Conservation (phyloP, 73 alveolate species). For the Tetrahymena thermophila region DNA sequence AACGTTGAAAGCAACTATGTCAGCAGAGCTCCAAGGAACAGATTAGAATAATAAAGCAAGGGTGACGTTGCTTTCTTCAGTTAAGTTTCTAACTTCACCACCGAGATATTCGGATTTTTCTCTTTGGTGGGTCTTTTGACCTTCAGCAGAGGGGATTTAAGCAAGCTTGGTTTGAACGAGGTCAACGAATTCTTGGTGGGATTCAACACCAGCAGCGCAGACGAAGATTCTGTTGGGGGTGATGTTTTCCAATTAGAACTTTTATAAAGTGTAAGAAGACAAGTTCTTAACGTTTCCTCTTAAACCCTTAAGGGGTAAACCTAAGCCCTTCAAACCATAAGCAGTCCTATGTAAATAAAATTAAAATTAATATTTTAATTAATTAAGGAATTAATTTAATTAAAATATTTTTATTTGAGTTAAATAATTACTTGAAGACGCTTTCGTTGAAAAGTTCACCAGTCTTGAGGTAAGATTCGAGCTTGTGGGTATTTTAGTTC, state of each 20-base stretch:
- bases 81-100: slow-evolving; percentile 44
- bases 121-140: slow-evolving; percentile 7
- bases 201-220: slow-evolving; percentile 32
- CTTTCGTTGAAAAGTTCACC: slow-evolving; percentile 42
- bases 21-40: slow-evolving; percentile 11
- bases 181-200: slow-evolving; percentile 35
- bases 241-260: slow-evolving; percentile 33
- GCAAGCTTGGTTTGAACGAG: slow-evolving; percentile 22
- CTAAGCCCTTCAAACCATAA: slow-evolving; percentile 33
- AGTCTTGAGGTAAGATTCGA: slow-evolving; percentile 16
- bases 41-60: slow-evolving; percentile 44
- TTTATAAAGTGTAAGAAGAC: slow-evolving; percentile 28
- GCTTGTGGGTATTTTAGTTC: slow-evolving; percentile 30
- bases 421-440: slow-evolving; percentile 4
- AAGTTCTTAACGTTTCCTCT: slow-evolving; percentile 28
- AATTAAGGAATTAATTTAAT: background rate
- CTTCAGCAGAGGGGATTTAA: slow-evolving; percentile 12
- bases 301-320: slow-evolving; percentile 40
- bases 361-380: background rate
- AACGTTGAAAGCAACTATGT: slow-evolving; percentile 23
- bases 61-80: slow-evolving; percentile 36
- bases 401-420: background rate
- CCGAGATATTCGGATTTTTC: slow-evolving; percentile 36
- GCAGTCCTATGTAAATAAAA: slow-evolving; percentile 11
- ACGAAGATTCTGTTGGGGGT: slow-evolving; percentile 32